Conservation (phyloP, 75 land plant genomes). For the Selaginella tamariscina region DNA sequence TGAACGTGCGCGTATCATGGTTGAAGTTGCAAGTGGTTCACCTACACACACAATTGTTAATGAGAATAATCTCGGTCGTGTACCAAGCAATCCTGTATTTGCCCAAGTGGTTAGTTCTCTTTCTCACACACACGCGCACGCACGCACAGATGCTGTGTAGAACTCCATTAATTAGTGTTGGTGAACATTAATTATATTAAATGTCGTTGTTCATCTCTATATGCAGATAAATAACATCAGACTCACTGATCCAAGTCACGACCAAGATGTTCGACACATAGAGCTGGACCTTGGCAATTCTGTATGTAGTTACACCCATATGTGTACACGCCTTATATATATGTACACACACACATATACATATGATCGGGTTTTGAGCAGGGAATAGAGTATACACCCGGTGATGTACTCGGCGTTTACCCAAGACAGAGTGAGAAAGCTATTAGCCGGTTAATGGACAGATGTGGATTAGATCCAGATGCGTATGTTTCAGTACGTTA, state of each 20-base stretch:
- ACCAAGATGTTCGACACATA: conserved; percentile 81
- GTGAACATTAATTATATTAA: too few species aligned
- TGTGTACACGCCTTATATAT: too few species aligned
- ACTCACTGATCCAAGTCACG: conserved; percentile 37
- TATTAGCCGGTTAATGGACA: conserved; percentile 54
- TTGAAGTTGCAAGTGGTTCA: conserved; percentile 20
- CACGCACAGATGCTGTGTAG: too few species aligned
- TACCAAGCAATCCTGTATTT: conserved; percentile 25
- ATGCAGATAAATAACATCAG: conserved; percentile 44
- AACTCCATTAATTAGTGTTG: too few species aligned
- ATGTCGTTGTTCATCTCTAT: background rate
- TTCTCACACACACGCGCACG: background rate
- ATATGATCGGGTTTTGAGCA: conserved; percentile 20
- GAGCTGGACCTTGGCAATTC: conserved; percentile 54
- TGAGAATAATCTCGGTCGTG: conserved; percentile 12
- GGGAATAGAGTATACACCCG: conserved; percentile 51
- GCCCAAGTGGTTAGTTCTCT: conserved; percentile 12
- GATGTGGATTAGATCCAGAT: conserved; percentile 65
- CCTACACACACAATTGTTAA: background rate
- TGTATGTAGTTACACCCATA: conserved; percentile 14
- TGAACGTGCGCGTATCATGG: conserved; percentile 30
- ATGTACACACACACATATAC: background rate
- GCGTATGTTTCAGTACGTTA: conserved; percentile 52
- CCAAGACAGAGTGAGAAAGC: conserved; percentile 51
- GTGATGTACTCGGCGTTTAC: conserved; percentile 73